Evolutionary conservation across 768 basidiomycete genomes (phyloP).

Genomic region (Collybia sordida): DNA sequence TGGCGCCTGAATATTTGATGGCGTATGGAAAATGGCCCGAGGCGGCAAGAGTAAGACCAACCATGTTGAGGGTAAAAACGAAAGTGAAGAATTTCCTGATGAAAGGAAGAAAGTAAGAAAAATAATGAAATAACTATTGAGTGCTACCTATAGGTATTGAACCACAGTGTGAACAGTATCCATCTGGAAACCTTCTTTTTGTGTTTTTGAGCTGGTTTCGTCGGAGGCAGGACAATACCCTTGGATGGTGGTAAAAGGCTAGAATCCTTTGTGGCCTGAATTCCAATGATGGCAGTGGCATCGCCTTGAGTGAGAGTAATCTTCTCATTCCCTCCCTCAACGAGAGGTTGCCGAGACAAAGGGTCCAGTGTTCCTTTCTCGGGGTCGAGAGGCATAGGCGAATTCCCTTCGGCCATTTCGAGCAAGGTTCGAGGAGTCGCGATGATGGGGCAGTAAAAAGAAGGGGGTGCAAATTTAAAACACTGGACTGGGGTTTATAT

Average conservation of each 20-base stretch:
- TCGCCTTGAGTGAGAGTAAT: slow-evolving; percentile 16
- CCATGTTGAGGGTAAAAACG: slow-evolving; percentile 56
- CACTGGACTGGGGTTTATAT: slow-evolving; percentile 1
- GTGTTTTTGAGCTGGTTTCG: slow-evolving; percentile 20
- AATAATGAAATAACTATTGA: background rate
- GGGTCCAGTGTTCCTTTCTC: slow-evolving; percentile 59
- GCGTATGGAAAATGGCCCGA: slow-evolving; percentile 70
- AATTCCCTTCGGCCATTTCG: slow-evolving; percentile 37
- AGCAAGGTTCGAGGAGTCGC: slow-evolving; percentile 16
- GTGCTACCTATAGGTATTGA: slow-evolving; percentile 71
- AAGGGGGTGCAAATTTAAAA: slow-evolving; percentile 14
- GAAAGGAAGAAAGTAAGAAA: background rate
- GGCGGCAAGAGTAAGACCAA: slow-evolving; percentile 59
- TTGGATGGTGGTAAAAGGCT: slow-evolving; percentile 5
- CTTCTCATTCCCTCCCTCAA: slow-evolving; percentile 37
- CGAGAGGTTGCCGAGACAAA: slow-evolving; percentile 28
- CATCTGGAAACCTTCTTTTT: slow-evolving; percentile 48
- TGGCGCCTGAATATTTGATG: slow-evolving; percentile 60
- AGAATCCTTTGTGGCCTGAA: background rate
- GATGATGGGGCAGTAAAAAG: slow-evolving; percentile 14
- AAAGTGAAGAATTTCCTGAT: slow-evolving; percentile 73
- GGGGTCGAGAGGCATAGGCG: slow-evolving; percentile 46
- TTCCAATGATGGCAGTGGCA: slow-evolving; percentile 16
- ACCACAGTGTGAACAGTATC: slow-evolving; percentile 70
- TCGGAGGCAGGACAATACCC: slow-evolving; percentile 31